Evolutionary conservation across 2,329 filamentous ascomycete genomes (phyloP).

Genomic region (Aspergillus cejpii): DNA sequence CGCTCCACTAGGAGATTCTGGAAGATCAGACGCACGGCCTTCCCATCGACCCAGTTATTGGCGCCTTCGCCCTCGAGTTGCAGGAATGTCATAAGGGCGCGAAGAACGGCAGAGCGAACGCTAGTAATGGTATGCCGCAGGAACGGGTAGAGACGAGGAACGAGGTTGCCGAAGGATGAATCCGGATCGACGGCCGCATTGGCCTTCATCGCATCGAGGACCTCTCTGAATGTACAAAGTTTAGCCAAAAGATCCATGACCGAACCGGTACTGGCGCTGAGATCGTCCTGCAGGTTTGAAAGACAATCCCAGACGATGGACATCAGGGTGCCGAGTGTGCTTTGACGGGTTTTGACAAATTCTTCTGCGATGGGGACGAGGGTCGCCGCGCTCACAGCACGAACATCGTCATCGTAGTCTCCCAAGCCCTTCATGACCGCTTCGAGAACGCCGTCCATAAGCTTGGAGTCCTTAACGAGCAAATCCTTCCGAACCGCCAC

Average conservation of each 20-base stretch:
- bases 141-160: constrained; percentile 92
- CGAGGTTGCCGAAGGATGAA: constrained; percentile 84
- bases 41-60: constrained; percentile 87
- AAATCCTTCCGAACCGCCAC: constrained; percentile 92
- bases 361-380: constrained; percentile 93
- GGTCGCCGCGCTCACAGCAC: constrained; percentile 94
- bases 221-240: constrained; percentile 87
- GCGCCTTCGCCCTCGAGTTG: constrained; percentile 72
- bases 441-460: constrained; percentile 87
- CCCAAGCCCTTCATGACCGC: constrained; percentile 93
- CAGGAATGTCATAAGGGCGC: constrained; percentile 87
- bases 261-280: constrained; percentile 93
- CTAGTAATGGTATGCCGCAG: constrained; percentile 94
- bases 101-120: constrained; percentile 84
- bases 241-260: constrained; percentile 98
- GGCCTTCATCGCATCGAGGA: constrained; percentile 85
- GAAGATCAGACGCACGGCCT: constrained; percentile 79
- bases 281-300: constrained; percentile 90
- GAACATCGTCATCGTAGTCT: constrained; percentile 89
- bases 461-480: constrained; percentile 69
- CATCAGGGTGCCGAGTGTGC: constrained; percentile 72
- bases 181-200: constrained; percentile 78
- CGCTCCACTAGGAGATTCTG: constrained; percentile 93
- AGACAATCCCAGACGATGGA: constrained; percentile 96
- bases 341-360: constrained; percentile 77